Evolutionary conservation across 2,329 filamentous ascomycete genomes (phyloP).

Genomic region (Beauveria australis): DNA sequence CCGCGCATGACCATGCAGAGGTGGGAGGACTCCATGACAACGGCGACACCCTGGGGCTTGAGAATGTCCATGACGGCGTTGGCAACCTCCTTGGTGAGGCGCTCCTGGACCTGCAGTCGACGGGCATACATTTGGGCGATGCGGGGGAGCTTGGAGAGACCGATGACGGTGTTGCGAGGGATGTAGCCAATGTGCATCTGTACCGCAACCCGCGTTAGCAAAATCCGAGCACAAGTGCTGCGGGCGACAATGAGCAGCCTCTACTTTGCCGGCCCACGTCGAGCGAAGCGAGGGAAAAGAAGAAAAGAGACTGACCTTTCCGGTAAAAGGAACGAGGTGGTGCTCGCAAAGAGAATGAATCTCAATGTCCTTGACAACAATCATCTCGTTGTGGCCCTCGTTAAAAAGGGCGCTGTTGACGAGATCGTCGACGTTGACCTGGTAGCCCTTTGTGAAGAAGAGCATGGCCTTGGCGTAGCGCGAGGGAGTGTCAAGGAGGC

Average conservation of each 20-base stretch:
- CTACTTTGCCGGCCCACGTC: neutral
- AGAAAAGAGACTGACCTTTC: conserved; percentile 55
- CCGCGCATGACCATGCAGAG: conserved; percentile 99
- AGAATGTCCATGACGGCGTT: conserved; percentile 88
- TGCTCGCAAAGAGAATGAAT: conserved; percentile 94
- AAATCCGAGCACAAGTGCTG: neutral
- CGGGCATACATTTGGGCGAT: conserved; percentile 97
- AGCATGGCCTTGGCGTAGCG: conserved; percentile 94
- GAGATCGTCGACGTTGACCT: conserved; percentile 85
- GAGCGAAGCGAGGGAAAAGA: conserved; percentile 3
- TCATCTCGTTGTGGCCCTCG: conserved; percentile 93
- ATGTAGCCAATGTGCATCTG: conserved; percentile 99
- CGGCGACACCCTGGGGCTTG: conserved; percentile 87
- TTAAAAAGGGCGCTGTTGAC: conserved; percentile 93
- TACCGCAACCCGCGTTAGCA: neutral
- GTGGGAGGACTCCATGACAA: conserved; percentile 95
- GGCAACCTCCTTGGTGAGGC: conserved; percentile 91
- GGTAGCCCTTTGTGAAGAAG: conserved; percentile 93
- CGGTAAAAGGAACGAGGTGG: conserved; percentile 91
- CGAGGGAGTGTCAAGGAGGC: conserved; percentile 61
- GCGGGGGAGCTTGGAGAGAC: conserved; percentile 88
- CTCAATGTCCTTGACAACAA: conserved; percentile 97
- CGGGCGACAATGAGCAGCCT: neutral
- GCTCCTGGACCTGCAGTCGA: conserved; percentile 89
- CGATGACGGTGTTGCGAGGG: conserved; percentile 81